Evolutionary conservation across 176 grass and related monocot species (phyloP).

Genomic region (Raddia distichophylla): DNA sequence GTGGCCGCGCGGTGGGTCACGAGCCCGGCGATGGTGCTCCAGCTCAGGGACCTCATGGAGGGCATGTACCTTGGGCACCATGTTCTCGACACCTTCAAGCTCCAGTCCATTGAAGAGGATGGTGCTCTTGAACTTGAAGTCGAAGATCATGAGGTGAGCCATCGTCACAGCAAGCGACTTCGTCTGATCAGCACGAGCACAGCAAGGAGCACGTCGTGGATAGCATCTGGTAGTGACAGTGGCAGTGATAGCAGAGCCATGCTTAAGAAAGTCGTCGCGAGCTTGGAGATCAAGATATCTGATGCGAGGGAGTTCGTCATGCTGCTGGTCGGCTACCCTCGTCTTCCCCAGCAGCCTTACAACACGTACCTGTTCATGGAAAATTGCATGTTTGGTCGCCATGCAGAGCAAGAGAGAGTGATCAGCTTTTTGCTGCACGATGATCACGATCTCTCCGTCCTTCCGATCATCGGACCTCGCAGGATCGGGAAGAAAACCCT

Average conservation of each 20-base stretch:
- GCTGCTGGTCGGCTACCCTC: conserved; percentile 22
- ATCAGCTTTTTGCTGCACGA: conserved; percentile 28
- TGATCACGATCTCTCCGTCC: background rate
- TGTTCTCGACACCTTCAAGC: conserved; percentile 22
- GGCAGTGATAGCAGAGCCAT: background rate
- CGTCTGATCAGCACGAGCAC: background rate
- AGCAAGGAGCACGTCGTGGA: background rate
- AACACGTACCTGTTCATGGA: conserved; percentile 38
- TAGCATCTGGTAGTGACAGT: background rate
- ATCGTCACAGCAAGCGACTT: conserved; percentile 4
- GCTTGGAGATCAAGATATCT: conserved; percentile 8
- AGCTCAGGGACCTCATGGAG: conserved; percentile 10
- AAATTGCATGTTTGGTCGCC: conserved; percentile 26
- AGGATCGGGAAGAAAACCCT: conserved; percentile 47
- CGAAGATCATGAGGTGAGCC: background rate
- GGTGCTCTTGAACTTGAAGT: background rate
- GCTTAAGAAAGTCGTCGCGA: background rate
- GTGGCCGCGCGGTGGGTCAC: background rate
- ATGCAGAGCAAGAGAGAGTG: background rate
- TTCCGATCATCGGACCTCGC: conserved; percentile 14
- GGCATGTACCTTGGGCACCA: conserved; percentile 35
- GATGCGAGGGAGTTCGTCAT: conserved; percentile 24
- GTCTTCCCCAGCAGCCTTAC: background rate
- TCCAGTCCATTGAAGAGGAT: background rate
- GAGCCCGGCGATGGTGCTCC: conserved; percentile 15